Evolutionary conservation across 2,329 filamentous ascomycete species (phyloP), one percentile per base, ranked within the genome.

Genomic region (Penicillium sp.): DNA sequence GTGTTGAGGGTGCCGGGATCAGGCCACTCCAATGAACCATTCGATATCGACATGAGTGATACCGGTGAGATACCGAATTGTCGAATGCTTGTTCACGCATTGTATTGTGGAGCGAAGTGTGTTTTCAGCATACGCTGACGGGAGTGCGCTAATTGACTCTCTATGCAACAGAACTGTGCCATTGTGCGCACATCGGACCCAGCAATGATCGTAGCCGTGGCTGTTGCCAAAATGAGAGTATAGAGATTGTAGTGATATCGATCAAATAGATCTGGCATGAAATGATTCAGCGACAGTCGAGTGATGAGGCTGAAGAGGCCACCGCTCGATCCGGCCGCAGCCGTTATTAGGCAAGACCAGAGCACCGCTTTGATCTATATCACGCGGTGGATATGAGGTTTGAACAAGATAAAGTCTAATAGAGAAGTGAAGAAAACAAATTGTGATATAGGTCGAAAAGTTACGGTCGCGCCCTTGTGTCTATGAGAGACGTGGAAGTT

Each of bases 11-110:
- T 9, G 65, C 66, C 21, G 67, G 53, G 51, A 76, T 59, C 38
- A 79, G 56, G 7, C 66, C 70, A 49, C 69, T 78, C 3, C 75
- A 47, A 78, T 70, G 52, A 69, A 77, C 76, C 77, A 79, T 61
- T 72, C 78, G 13, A 79, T 72, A 48, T 79, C 77, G 2, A 75
- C 72, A 59, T 77, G 68, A 2, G 68, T 67, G 16, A 73, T 58
- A 54, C 76, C 73, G 13, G 67, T 67, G 12, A 79, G 61, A 56
- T 79, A 66, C 1, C 70, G 72, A 60, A 3, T 21, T 72, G 72
- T 2, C 78, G 66, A 29, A 74, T 73, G 44, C 1, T 29, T 29
- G 12, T 29, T 24, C 8, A 34, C 18, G 15, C 28, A 23, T 21
- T n/a, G 16, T 10, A 6, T 3, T 15, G 15, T n/a, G 24, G 7